phyloP scores from a whole-genome alignment of 2,329 filamentous ascomycete genomes.

The Trichoderma koningii region DNA sequence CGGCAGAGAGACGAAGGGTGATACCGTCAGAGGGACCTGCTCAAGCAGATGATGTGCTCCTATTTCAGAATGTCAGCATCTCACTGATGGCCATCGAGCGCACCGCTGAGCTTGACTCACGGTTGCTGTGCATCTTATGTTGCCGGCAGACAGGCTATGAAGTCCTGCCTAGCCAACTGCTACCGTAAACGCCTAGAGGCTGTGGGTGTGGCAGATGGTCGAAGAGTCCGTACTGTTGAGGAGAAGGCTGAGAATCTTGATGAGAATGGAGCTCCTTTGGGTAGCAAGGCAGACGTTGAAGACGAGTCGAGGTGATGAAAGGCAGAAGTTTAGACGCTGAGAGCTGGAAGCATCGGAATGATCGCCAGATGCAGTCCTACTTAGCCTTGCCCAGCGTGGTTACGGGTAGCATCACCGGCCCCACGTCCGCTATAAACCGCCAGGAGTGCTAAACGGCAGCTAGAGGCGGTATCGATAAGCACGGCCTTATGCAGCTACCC shows the following conservation, averaged over 20 bases:
- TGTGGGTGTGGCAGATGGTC: background rate
- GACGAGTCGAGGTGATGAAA: no score
- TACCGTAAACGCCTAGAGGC: no score
- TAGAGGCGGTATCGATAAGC: conserved; percentile 27
- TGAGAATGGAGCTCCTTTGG: no score
- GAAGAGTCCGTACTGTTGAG: background rate
- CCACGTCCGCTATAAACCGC: conserved; percentile 19
- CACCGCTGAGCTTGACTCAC: conserved; percentile 33
- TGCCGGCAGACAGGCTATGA: background rate
- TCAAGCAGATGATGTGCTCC: conserved; percentile 84
- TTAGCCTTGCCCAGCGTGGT: background rate
- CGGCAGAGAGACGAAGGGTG: conserved; percentile 89
- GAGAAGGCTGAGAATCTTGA: no score
- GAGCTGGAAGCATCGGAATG: background rate
- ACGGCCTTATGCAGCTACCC: conserved; percentile 23
- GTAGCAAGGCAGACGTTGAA: no score
- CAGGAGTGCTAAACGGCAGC: background rate
- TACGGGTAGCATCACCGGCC: conserved; percentile 21
- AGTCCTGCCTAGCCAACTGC: background rate
- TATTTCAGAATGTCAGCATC: conserved; percentile 40
- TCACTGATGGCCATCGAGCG: no score
- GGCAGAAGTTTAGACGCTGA: no score
- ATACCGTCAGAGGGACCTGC: conserved; percentile 90
- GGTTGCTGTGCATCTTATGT: conserved; percentile 39
- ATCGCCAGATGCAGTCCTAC: background rate